Base-by-base conservation (phyloP, 352 stramenopile species). In the Plasmopara viticola region DNA sequence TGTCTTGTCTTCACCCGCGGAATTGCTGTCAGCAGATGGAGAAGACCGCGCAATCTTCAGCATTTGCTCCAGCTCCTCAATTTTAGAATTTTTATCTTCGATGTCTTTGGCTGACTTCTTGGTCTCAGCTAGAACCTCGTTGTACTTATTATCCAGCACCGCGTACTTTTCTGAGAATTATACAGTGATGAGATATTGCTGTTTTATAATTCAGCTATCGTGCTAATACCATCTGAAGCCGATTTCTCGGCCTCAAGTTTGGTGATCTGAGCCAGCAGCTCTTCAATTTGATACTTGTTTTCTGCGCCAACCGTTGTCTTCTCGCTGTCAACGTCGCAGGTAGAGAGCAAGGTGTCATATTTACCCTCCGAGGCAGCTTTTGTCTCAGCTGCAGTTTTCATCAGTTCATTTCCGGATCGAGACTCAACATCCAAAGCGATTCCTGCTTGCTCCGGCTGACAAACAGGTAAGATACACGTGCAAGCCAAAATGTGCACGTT, bases 61-160 rank as follows among this genome's bases (percentile, higher is more conserved):
- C 34, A 63, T 45, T 48, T 66, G 29, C 28, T 62, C 57, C 25
- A 87, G 59, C 9, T 74, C 49, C 20, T 57, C 58, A 10, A 87
- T 79, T 47, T 69, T 56, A 1, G 48, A 30, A 6, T 78, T 44
- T 34, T 68, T 72, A 9, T 61, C 56, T 28, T 70, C 44, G 5
- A 77, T 44, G 14, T 44, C 48, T 48, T 70, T 17, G 12, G 54
- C 34, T 8, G 51, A 44, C 13, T 44, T 40, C 28, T 55, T 54
- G 14, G 17, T 49, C 25, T 55, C 44, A 7, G 30, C 9, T 31
- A 55, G 15, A 20, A 57, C 15, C 8, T 51, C 45, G 3, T 38
- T 18, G 31, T 78, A 51, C 7, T 71, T 62, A 15, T 12, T 20
- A 6, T 54, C 43, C 41, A 78, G 53, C 39, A 37, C 38, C 30